These are phyloP conservation scores for Aspergillus ustus DNA, from an alignment of 2,329 filamentous ascomycete species.

Conservation along the genomic window DNA sequence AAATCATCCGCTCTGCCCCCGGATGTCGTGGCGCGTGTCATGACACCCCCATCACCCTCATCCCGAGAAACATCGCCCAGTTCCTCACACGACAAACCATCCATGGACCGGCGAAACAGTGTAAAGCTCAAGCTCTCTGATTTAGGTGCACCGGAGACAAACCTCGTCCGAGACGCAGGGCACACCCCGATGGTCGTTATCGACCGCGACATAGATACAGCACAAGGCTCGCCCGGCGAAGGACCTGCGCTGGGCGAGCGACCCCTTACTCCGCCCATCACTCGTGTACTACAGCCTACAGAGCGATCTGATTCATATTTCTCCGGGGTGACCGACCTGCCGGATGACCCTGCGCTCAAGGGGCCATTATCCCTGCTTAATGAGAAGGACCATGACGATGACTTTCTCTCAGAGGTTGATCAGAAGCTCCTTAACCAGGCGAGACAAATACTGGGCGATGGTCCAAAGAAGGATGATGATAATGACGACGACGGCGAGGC, in stretches of 20 bases:
- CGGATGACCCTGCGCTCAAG: conserved; percentile 49
- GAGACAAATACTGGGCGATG: conserved; percentile 33
- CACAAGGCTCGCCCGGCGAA: conserved; percentile 31
- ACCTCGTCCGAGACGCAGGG: conserved; percentile 47
- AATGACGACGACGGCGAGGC: conserved; percentile 22
- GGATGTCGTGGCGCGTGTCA: conserved; percentile 48
- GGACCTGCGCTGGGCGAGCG: conserved; percentile 31
- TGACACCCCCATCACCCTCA: conserved; percentile 46
- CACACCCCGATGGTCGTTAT: conserved; percentile 52
- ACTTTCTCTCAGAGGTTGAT: conserved; percentile 49
- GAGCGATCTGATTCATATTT: conserved; percentile 49
- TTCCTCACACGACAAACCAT: conserved; percentile 25
- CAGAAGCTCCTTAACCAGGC: conserved; percentile 50
- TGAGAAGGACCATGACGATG: conserved; percentile 44
- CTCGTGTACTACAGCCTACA: conserved; percentile 36
- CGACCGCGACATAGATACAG: conserved; percentile 38
- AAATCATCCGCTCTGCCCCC: conserved; percentile 51
- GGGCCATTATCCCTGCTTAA: conserved; percentile 50
- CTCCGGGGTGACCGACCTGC: conserved; percentile 38
- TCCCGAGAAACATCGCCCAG: conserved; percentile 34
- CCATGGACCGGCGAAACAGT: conserved; percentile 36
- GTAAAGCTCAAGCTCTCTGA: conserved; percentile 43
- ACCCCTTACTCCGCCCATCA: conserved; percentile 38
- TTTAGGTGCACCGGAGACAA: conserved; percentile 44
- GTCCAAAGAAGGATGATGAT: conserved; percentile 27